These are phyloP conservation scores for Metarhizium album DNA, from an alignment of 2,329 filamentous ascomycete species.

Conservation along the genomic window DNA sequence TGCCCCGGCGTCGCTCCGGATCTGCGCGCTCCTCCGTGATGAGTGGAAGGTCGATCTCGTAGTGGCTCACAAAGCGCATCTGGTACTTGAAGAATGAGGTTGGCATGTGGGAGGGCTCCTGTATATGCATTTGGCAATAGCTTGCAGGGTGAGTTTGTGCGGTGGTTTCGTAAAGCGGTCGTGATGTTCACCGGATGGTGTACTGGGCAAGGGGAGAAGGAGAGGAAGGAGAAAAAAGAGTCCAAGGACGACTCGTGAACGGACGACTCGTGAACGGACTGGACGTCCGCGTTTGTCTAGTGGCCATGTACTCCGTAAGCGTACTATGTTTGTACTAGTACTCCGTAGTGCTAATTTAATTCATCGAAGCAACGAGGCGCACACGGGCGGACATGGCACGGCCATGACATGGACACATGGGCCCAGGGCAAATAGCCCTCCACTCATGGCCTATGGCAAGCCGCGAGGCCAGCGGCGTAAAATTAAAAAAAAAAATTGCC, in stretches of 20 bases:
- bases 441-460: background rate
- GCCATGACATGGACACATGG: too few species aligned
- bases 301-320: background rate
- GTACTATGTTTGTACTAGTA: background rate
- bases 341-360: too few species aligned
- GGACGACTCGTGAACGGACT: too few species aligned
- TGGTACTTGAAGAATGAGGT: conserved; percentile 43
- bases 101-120: conserved; percentile 32
- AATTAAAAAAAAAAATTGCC: too few species aligned
- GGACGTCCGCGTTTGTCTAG: background rate
- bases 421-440: background rate
- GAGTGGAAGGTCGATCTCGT: conserved; percentile 37
- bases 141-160: conserved; percentile 9
- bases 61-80: conserved; percentile 44
- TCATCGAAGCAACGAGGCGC: too few species aligned
- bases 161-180: conserved; percentile 1
- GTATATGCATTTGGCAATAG: conserved; percentile 45
- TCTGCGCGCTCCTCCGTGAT: conserved; percentile 43
- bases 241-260: too few species aligned
- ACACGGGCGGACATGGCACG: background rate
- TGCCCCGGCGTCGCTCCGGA: conserved; percentile 48
- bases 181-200: conserved; percentile 9
- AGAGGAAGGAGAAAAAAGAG: background rate
- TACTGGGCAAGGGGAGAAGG: conserved; percentile 4
- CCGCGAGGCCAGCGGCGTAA: too few species aligned